Base-by-base conservation (phyloP, 257 asterid species). In the Fraxinus quadrangulata region DNA sequence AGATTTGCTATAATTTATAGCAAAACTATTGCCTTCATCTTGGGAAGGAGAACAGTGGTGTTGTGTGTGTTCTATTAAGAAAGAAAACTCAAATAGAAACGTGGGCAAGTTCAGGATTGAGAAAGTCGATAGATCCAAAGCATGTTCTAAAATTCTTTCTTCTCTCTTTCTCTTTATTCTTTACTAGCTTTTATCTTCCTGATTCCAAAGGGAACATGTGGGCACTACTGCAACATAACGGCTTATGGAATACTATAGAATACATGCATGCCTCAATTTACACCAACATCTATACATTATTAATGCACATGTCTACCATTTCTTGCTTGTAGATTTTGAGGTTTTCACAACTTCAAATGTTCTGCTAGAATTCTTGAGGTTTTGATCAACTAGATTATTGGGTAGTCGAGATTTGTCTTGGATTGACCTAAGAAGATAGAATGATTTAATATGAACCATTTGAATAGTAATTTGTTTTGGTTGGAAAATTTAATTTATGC, bases 161-260 rank as follows among this genome's bases (percentile, higher is more conserved):
- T 75, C 59, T 79, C 68, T 30, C 51, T 12, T 0, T 28, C 37
- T 11, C 63, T 37, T 2, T 68, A 42, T 5, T 75, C 19, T 14
- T 75, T 42, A 80, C 79, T 80, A 40, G 21, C 70, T 65, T 77
- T 75, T 80, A 36, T 34, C 23, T 76, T 56, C 77, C 63, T 84
- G 89, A 86, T 80, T 81, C 54, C 47, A 72, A 81, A 75, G 88
- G 91, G 80, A 80, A 84, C 90, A 86, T 84, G 88, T 84, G 88
- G 92, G 91, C 86, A 80, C 85, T 75, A 69, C 67, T 63, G 84
- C 79, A 75, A 86, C 87, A 76, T 21, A 36, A 71, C 72, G 40
- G 79, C 75, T 78, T 37, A 59, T 23, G 67, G 47, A 79, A 28
- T 79, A 63, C 36, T 56, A 28, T 74, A 67, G 75, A 8, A 24